Evolutionary conservation across 495 filamentous ascomycete genomes (phyloP).

Genomic region (Cudoniella acicularis): DNA sequence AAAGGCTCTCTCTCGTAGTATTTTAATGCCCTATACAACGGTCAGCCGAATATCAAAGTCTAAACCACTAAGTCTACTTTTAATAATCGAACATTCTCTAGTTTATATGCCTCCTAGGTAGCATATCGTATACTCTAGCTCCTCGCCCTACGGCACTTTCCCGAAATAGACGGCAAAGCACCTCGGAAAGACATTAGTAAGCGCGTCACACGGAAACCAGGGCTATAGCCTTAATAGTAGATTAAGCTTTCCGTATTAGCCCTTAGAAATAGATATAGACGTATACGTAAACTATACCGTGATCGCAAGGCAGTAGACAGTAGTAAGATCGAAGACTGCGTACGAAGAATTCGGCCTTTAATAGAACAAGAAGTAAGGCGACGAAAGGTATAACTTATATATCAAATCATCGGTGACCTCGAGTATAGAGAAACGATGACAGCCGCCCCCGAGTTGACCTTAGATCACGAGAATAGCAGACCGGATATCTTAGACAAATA

Average conservation of each 20-base stretch:
- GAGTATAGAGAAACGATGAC: not conserved
- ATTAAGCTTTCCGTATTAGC: not conserved
- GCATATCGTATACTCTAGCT: not conserved
- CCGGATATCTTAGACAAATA: too few species aligned
- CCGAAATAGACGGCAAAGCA: not conserved
- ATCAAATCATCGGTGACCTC: not conserved
- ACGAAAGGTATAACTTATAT: not conserved
- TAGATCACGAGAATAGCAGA: not conserved
- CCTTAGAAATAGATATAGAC: not conserved
- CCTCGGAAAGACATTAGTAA: not conserved
- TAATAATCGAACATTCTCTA: not conserved
- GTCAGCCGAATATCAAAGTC: constrained; percentile 10
- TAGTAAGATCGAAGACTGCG: not conserved
- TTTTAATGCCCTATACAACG: constrained; percentile 14
- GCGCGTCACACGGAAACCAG: not conserved
- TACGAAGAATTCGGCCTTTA: not conserved
- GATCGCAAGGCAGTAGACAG: not conserved
- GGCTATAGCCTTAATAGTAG: not conserved
- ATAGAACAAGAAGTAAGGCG: not conserved
- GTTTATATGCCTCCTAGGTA: not conserved
- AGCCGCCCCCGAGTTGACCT: not conserved
- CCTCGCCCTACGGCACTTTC: not conserved
- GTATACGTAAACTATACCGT: not conserved
- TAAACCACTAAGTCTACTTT: constrained; percentile 8
- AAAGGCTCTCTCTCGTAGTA: constrained; percentile 21